Percentiles rank a stretch among this genome's conserved stretches.
phyloP scores from a whole-genome alignment of 192 early-diverging fungal species.

The Backusella parvicylindrica region DNA sequence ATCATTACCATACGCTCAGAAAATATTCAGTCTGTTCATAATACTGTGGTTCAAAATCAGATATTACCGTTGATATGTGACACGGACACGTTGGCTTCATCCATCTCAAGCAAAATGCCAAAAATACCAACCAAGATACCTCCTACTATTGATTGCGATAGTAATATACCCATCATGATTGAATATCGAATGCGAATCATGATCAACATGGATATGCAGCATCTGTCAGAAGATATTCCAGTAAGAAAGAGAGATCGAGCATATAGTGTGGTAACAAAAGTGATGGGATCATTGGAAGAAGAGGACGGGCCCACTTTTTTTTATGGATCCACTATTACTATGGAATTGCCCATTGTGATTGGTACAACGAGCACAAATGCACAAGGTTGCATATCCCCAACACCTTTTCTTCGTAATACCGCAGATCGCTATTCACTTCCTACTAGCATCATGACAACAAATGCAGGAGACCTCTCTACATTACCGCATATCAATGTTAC shows the following conservation, averaged over 20 bases:
- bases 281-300: conserved; percentile 2
- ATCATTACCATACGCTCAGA: not conserved
- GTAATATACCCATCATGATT: not conserved
- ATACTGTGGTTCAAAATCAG: not conserved
- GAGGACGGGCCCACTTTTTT: not conserved
- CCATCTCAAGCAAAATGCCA: not conserved
- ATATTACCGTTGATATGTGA: conserved; percentile 4
- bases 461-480: not conserved
- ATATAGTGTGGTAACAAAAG: conserved; percentile 5
- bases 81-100: not conserved
- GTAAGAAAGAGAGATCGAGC: conserved; percentile 4
- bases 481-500: not conserved
- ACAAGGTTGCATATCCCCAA: not conserved
- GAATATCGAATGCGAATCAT: not conserved
- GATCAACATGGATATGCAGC: conserved; percentile 10
- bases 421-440: not conserved
- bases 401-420: not conserved
- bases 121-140: conserved; percentile 3
- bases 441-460: not conserved
- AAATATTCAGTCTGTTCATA: not conserved
- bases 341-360: conserved; percentile 3
- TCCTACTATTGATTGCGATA: not conserved
- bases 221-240: not conserved
- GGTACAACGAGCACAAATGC: not conserved
- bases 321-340: not conserved